A percentile compares a stretch with the other conserved stretches of the same genome.
Evolutionary conservation across 768 basidiomycete genomes (phyloP).

Genomic region (Basidioascus undulatus): DNA sequence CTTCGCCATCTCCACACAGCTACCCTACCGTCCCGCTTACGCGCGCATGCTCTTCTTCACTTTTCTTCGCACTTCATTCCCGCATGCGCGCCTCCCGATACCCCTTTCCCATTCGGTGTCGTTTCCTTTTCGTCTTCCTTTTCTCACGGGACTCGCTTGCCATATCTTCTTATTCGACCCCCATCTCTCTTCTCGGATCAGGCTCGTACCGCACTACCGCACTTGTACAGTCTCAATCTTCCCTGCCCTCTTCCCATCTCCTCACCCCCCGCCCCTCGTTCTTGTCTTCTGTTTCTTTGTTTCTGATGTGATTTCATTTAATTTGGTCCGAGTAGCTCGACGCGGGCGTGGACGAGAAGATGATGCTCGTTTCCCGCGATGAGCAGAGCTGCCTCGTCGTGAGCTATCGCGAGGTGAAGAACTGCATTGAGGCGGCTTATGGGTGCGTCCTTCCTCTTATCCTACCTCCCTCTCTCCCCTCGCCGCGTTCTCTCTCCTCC

Average conservation of each 20-base stretch:
- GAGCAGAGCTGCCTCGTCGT: conserved; percentile 72
- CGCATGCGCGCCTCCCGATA: too few species aligned
- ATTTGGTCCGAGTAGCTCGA: conserved; percentile 36
- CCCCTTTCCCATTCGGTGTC: too few species aligned
- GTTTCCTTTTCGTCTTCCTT: too few species aligned
- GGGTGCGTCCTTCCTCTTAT: too few species aligned
- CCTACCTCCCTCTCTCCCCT: too few species aligned
- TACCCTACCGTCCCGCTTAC: too few species aligned
- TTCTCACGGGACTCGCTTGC: background rate
- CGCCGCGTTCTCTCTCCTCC: too few species aligned
- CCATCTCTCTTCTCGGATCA: too few species aligned
- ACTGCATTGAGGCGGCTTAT: conserved; percentile 12
- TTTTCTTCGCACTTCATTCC: too few species aligned
- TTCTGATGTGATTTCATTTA: background rate
- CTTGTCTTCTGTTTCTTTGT: background rate
- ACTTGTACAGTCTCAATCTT: background rate
- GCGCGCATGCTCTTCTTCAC: too few species aligned
- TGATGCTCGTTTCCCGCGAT: conserved; percentile 85
- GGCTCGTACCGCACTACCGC: too few species aligned
- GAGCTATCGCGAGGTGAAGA: conserved; percentile 13
- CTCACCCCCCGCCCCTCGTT: background rate
- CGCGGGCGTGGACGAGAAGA: conserved; percentile 70
- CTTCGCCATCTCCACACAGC: too few species aligned
- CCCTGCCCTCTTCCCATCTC: background rate
- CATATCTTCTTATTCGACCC: background rate